phyloP scores from a whole-genome alignment of 176 grass and related monocot species.

The Carex parvula region DNA sequence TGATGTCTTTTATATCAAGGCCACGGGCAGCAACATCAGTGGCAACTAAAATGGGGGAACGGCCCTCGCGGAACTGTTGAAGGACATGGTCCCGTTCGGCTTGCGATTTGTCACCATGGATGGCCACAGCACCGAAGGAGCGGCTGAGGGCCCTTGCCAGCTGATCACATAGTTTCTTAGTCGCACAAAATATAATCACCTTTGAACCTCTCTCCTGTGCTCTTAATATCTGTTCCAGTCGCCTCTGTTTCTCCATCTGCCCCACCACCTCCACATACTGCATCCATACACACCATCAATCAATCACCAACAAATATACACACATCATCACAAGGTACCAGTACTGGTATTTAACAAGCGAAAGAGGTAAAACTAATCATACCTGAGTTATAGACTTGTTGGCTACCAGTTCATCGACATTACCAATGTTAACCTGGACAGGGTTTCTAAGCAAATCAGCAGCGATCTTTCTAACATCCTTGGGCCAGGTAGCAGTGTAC shows the following conservation, averaged over 20 bases:
- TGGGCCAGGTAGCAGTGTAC: slow-evolving; percentile 99
- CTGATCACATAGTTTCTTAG: slow-evolving; percentile 89
- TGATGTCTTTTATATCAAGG: slow-evolving; percentile 96
- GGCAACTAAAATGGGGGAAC: slow-evolving; percentile 81
- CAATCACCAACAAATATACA: slow-evolving; percentile 17
- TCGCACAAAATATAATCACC: slow-evolving; percentile 94
- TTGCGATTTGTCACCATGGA: slow-evolving; percentile 93
- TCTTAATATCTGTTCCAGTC: slow-evolving; percentile 95
- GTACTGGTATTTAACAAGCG: slow-evolving; percentile 6
- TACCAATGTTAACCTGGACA: slow-evolving; percentile 94
- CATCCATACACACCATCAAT: slow-evolving; percentile 23
- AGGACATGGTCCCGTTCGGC: slow-evolving; percentile 82
- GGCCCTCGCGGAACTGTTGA: slow-evolving; percentile 79
- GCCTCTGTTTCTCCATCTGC: slow-evolving; percentile 73
- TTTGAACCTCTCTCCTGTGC: slow-evolving; percentile 86
- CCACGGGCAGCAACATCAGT: slow-evolving; percentile 97
- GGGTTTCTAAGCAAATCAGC: slow-evolving; percentile 87
- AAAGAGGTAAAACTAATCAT: slow-evolving; percentile 15
- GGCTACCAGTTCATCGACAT: slow-evolving; percentile 79
- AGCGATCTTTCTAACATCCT: slow-evolving; percentile 95
- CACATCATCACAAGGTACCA: neutral
- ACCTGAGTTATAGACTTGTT: slow-evolving; percentile 99
- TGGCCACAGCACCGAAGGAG: slow-evolving; percentile 73
- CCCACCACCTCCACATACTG: slow-evolving; percentile 87
- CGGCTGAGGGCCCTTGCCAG: slow-evolving; percentile 71